Base-by-base conservation (phyloP, 2,329 filamentous ascomycete species). In the Septoria petroselini region DNA sequence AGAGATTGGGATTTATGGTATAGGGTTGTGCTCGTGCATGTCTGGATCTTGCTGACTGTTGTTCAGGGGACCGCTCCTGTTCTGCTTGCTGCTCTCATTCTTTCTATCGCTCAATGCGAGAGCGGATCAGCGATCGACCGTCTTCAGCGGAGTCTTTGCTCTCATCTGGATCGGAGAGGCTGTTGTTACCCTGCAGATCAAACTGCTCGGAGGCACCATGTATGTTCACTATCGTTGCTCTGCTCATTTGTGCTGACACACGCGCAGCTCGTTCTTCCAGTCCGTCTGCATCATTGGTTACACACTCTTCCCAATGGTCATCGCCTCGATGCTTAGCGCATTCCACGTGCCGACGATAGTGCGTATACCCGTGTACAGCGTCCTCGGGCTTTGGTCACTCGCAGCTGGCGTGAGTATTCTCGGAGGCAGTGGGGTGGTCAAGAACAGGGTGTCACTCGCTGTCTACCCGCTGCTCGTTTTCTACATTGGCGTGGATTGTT, bases 271-370 rank as follows among this genome's bases (percentile, higher is more conserved):
- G 14, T 98, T 98, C 70, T 93, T 95, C 65, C 93, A 98, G 71
- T 95, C 90, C 50, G 82, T 98, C 60, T 97, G 91, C 70, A 94
- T 98, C 63, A 98, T 98, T 67, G 93, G 93, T 38, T 98, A 98
- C 71, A 98, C 93, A 1, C 81, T 98, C 48, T 98, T 98, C 73
- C 93, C 93, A 1, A 81, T 98, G 45, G 93, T 97, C 62, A 87
- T 98, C 60, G 94, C 94, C 6, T 84, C 91, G 1, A 74, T 96
- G 43, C 81, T 98, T 57, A 95, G 90, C 48, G 91, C 91, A 1
- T 67, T 98, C 25, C 78, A 82, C 42, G 78, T 97, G 6, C 85
- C 84, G 34, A 85, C 82, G 61, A 86, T 97, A 58, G 82, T 86
- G 4, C 80, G 93, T 49, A 88, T 97, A 66, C 93, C 93, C 1